Evolutionary conservation across 2,329 filamentous ascomycete genomes (phyloP).

Genomic region (Diaporthe sp.): DNA sequence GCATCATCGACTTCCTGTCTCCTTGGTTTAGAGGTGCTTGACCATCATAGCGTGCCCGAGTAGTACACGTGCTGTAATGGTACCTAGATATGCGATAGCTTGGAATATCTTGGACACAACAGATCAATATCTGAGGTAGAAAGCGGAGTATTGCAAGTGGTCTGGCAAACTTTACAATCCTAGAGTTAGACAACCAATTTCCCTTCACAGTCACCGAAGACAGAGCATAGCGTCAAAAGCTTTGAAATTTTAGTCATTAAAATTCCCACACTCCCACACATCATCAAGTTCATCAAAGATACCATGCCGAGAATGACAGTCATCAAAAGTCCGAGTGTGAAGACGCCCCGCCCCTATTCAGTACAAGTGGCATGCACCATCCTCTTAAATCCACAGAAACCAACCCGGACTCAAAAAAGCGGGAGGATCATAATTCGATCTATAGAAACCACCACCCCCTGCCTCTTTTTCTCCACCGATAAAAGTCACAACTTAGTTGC

Average conservation of each 20-base stretch:
- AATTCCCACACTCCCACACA: background rate
- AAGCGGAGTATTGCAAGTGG: too few species aligned
- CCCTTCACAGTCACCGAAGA: background rate
- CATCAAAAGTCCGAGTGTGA: constrained; percentile 1
- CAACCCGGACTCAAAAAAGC: background rate
- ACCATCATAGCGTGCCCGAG: too few species aligned
- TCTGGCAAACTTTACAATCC: too few species aligned
- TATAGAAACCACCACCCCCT: background rate
- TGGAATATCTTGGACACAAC: too few species aligned
- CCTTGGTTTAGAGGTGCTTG: too few species aligned
- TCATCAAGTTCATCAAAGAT: background rate
- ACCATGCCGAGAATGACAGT: constrained; percentile 17
- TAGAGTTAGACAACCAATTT: too few species aligned
- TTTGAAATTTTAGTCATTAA: constrained; percentile 3
- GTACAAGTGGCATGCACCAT: background rate
- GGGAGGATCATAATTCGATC: background rate
- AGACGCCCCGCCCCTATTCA: constrained; percentile 7
- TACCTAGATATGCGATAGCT: too few species aligned
- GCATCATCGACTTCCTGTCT: too few species aligned
- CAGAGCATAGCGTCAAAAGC: background rate
- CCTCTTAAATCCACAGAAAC: background rate
- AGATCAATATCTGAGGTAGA: too few species aligned
- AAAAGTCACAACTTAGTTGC: background rate
- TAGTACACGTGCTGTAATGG: too few species aligned
- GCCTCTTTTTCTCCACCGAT: too few species aligned